Percentiles rank a stretch among this genome's conserved stretches.
phyloP scores from a whole-genome alignment of 495 filamentous ascomycete genomes.

The Xylona heveae region DNA sequence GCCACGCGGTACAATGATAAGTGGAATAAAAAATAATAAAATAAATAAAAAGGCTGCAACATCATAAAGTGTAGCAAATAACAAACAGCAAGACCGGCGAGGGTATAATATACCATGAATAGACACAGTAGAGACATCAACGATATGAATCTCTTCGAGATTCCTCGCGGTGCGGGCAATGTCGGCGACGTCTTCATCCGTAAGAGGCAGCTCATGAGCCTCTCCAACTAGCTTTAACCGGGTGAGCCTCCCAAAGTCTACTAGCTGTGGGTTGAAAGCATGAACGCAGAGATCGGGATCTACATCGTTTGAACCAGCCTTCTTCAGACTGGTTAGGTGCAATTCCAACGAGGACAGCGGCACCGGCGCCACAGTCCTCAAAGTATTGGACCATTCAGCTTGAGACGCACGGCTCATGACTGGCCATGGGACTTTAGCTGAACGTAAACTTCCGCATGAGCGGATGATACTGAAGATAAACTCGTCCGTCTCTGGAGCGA shows the following conservation, averaged over 20 bases:
- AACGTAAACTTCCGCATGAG: constrained; percentile 19
- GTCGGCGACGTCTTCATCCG: constrained; percentile 22
- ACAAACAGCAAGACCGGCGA: neutral
- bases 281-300: constrained; percentile 11
- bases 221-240: constrained; percentile 30
- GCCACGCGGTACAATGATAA: neutral
- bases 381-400: constrained; percentile 24
- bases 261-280: constrained; percentile 13
- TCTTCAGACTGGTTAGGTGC: constrained; percentile 21
- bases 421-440: constrained; percentile 30
- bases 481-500: constrained; percentile 22
- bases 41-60: too few relatives aligned
- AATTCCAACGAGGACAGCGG: constrained; percentile 27
- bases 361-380: constrained; percentile 11
- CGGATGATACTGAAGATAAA: constrained; percentile 22
- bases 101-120: constrained; percentile 14
- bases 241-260: constrained; percentile 23
- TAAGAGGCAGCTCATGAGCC: constrained; percentile 27
- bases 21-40: too few relatives aligned
- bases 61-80: too few relatives aligned
- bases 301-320: constrained; percentile 13
- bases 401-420: constrained; percentile 20
- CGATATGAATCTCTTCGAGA: constrained; percentile 29
- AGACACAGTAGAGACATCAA: constrained; percentile 25
- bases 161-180: constrained; percentile 26